These are phyloP conservation scores for Diplodia mutila DNA, from an alignment of 2,329 filamentous ascomycete species.

Conservation along the genomic window DNA sequence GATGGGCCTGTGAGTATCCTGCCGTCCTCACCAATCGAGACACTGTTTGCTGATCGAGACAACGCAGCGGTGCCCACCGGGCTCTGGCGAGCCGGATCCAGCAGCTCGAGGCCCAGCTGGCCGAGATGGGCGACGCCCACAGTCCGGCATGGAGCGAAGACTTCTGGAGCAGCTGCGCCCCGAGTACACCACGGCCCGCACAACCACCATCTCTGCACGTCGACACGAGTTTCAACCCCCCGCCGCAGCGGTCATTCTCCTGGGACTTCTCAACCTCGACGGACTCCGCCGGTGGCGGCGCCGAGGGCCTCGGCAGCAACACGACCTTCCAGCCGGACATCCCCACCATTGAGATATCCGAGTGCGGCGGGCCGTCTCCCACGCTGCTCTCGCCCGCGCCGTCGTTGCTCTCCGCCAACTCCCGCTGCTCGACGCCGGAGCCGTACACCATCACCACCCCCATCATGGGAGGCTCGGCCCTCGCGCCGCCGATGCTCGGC, in stretches of 20 bases:
- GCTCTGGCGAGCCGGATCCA: conserved; percentile 44
- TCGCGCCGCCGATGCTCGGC: conserved; percentile 30
- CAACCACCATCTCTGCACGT: conserved; percentile 38
- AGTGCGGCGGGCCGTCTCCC: conserved; percentile 42
- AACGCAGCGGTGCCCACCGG: conserved; percentile 40
- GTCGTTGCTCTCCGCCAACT: conserved; percentile 44
- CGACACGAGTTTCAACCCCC: conserved; percentile 35
- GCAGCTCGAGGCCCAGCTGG: conserved; percentile 42
- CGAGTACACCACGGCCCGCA: conserved; percentile 34
- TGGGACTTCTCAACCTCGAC: conserved; percentile 32
- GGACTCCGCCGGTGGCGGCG: conserved; percentile 32
- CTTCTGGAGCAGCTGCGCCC: conserved; percentile 37
- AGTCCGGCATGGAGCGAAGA: conserved; percentile 21
- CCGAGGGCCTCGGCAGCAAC: conserved; percentile 27
- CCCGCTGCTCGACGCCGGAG: conserved; percentile 42
- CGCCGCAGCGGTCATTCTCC: conserved; percentile 36
- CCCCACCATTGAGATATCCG: conserved; percentile 42
- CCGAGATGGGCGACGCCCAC: conserved; percentile 40
- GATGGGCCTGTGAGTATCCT: conserved; percentile 40
- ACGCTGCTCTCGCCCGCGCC: conserved; percentile 41
- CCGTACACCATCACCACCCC: conserved; percentile 37
- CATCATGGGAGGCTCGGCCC: conserved; percentile 30
- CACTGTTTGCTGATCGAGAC: conserved; percentile 26
- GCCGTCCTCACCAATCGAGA: background rate
- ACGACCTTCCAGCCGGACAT: conserved; percentile 31